Evolutionary conservation across 2,329 filamentous ascomycete species (phyloP), one percentile per base, ranked within the genome.

Genomic region (Calonectria henricotiae): DNA sequence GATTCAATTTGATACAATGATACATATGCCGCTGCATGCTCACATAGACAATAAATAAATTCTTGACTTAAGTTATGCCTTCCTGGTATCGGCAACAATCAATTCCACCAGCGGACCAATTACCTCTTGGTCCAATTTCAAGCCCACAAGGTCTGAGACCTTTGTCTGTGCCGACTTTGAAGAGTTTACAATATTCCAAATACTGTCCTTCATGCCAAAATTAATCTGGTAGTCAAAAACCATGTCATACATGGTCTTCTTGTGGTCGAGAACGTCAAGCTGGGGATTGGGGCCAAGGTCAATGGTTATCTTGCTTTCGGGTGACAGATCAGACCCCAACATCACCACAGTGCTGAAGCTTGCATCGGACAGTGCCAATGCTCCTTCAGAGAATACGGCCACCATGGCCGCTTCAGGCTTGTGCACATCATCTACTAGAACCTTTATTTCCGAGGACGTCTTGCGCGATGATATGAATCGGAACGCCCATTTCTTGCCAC

Each of bases 141-240:
- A 23, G 20, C 35, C 37, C 3, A 25, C 1, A 1, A 67, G 58
- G 11, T 43, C 46, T 3, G 35, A 60, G 1, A 55, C 51, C 35
- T 67, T 67, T 23, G 12, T 39, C 27, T 13, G 39, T 13, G 55
- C 15, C 25, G 58, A 35, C n/a, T 37, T 15, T 5, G 37, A 39
- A 13, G 44, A 49, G 9, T 35, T 17, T 11, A 62, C 25, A 23
- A 67, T 62, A 6, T 9, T 17, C 65, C 65, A 67, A n/a, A 67
- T 46, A n/a, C 35, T 62, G 37, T 67, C 65, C 46, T 67, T 67
- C 41, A 44, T 25, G 8, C 43, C 55, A 39, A 67, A 67, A 17
- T 67, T 39, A 20, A 62, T 47, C 35, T 67, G 65, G 58, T 32
- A 67, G 25, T 67, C 58, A 12, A 62, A 55, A 37, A 67, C 25